Percentiles rank a stretch among this genome's conserved stretches.
phyloP scores from a whole-genome alignment of 2,329 filamentous ascomycete genomes.

The Epicoccum nigrum region DNA sequence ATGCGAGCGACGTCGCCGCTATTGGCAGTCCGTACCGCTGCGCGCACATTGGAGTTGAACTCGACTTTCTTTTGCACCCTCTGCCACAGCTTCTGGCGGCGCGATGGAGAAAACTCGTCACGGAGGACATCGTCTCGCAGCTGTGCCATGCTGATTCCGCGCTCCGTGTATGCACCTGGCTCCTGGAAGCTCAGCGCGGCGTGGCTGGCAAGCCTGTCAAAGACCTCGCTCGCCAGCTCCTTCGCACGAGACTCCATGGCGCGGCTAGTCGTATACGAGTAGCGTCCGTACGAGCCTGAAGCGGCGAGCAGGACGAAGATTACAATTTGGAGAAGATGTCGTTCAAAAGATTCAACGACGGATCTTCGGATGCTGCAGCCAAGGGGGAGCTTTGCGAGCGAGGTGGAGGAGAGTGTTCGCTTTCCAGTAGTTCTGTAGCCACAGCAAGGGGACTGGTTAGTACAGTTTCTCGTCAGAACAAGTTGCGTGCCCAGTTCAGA shows the following conservation, averaged over 20 bases:
- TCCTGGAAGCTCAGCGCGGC: constrained; percentile 76
- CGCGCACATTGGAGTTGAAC: constrained; percentile 89
- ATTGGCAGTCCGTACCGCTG: constrained; percentile 69
- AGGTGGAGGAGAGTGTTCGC: constrained; percentile 78
- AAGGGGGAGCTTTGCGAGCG: constrained; percentile 91
- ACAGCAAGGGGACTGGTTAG: constrained; percentile 85
- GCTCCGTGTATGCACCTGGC: constrained; percentile 68
- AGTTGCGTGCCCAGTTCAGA: constrained; percentile 29
- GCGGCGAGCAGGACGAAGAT: constrained; percentile 58
- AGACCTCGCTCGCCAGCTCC: constrained; percentile 78
- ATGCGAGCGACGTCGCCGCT: constrained; percentile 63
- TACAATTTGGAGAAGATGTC: constrained; percentile 85
- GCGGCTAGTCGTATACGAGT: constrained; percentile 66
- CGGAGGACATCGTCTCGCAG: constrained; percentile 89
- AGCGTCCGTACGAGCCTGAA: constrained; percentile 65
- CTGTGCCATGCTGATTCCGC: constrained; percentile 86
- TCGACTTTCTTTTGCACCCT: constrained; percentile 85
- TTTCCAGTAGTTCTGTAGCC: constrained; percentile 73
- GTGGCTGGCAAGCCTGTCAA: constrained; percentile 82
- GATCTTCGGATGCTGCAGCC: constrained; percentile 78
- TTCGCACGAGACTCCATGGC: constrained; percentile 77
- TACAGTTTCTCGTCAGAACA: constrained; percentile 52
- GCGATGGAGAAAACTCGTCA: constrained; percentile 75
- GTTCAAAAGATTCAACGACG: constrained; percentile 78
- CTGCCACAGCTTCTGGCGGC: constrained; percentile 83